Base-by-base conservation (phyloP, 1,284 basidiomycete genomes). In the Trichosporon ovoides region DNA sequence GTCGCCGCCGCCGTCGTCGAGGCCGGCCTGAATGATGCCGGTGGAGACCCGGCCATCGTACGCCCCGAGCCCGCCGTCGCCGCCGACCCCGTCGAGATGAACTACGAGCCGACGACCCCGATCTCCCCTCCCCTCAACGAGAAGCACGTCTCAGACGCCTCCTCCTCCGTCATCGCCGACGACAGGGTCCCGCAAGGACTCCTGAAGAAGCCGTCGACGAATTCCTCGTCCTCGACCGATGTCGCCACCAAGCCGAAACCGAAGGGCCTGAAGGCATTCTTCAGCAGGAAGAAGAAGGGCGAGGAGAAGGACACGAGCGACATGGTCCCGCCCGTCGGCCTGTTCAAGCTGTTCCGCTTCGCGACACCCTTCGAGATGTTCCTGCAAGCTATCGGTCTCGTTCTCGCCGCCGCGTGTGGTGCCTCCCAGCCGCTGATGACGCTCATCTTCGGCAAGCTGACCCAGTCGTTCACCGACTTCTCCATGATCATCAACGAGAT, bases 401-500 rank as follows among this genome's bases (percentile, higher is more conserved):
- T 78, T 28, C 63, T 76, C 20, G 74, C 75, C 2, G 65, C 66
- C 28, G 67, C 66, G 5, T 70, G 75, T 19, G 75, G 77, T 43
- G 74, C 75, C 0, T 65, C 74, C 18, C 73, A 76, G 54, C 71
- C 72, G 2, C 63, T 77, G 43, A 76, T 77, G 75, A 75, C 74
- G 1, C 64, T 77, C 14, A 77, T 78, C 59, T 78, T 78, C 55
- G 75, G 75, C 58, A 68, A 70, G 53, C 63, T 78, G 3, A 75
- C 77, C 14, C 70, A 68, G 7, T 62, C 67, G 3, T 78, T 79
- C 64, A 77, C 71, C 33, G 59, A 66, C 31, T 78, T 67, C 56
- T 71, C 63, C 10, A 66, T 64, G 37, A 59, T 69, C 36, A 35
- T 38, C 19, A 38, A 34, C 18, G 16, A 24, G 18, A 55, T 59